phyloP scores from a whole-genome alignment of 2,329 filamentous ascomycete genomes.

The Phymatotrichopsis omnivora region DNA sequence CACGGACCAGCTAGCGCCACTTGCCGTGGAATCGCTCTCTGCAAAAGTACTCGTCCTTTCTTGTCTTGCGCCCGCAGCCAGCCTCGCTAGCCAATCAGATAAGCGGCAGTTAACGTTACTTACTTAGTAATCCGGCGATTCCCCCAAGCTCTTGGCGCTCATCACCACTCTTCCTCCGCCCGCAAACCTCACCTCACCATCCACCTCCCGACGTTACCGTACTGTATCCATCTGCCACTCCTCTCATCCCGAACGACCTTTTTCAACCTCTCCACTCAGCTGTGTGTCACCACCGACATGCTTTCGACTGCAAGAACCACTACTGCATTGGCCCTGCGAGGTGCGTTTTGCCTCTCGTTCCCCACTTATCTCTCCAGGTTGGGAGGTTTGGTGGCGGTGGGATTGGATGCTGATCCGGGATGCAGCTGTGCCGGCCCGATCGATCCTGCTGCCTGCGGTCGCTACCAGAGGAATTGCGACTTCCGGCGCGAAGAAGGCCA shows the following conservation, averaged over 20 bases:
- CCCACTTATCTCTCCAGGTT: neutral
- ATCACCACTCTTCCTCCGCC: slow-evolving; percentile 11
- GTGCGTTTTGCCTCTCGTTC: slow-evolving; percentile 17
- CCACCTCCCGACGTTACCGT: neutral
- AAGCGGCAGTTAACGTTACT: too few species aligned
- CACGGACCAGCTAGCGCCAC: too few species aligned
- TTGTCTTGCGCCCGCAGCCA: too few species aligned
- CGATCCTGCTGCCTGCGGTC: slow-evolving; percentile 8
- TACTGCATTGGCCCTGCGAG: slow-evolving; percentile 16
- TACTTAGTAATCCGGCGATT: slow-evolving; percentile 19
- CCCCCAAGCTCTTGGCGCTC: slow-evolving; percentile 17
- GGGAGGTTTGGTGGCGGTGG: too few species aligned
- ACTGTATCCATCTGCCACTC: neutral
- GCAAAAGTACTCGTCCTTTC: too few species aligned
- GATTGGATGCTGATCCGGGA: slow-evolving; percentile 6
- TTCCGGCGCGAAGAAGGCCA: slow-evolving; percentile 11
- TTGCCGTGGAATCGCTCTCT: too few species aligned
- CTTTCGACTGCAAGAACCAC: slow-evolving; percentile 20
- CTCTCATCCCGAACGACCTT: too few species aligned
- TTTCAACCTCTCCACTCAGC: neutral
- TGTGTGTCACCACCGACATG: slow-evolving; percentile 13
- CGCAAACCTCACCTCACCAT: slow-evolving; percentile 11
- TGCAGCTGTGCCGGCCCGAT: slow-evolving; percentile 9
- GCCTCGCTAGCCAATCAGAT: too few species aligned
- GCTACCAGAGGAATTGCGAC: slow-evolving; percentile 23